Evolutionary conservation across 2,329 filamentous ascomycete genomes (phyloP), one percentile per base, ranked within the genome.

Genomic region (Lachnellula hyalina): DNA sequence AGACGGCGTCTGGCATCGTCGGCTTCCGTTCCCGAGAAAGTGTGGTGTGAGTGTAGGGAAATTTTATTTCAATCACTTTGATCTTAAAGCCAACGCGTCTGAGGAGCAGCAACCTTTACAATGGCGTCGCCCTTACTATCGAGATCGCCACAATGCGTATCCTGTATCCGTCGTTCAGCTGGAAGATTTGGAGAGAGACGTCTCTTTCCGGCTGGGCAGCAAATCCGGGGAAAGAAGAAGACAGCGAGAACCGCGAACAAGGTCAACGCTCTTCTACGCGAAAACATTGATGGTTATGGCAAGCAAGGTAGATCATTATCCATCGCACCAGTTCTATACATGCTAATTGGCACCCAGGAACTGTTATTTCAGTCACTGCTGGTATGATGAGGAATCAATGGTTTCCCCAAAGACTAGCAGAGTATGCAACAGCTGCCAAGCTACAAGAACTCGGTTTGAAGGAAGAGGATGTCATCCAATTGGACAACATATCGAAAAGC

Each of bases 331-430:
- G 23, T 23, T n/a, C 21, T 19, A 19, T 28, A 14, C 36, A 47
- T 51, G 47, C 38, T 52, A 66, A 70, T 71, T 66, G 40, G 54
- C 51, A 25, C 47, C 12, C 50, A 83, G 80, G 79, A 57, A 67
- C 75, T 17, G 74, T 81, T 56, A 70, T 83, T 19, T 75, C 78
- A 34, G 71, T 82, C 42, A 67, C 75, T n/a, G 67, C 71, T 15
- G 76, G 79, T 21, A 70, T 72, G 38, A 82, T 84, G 79, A 73
- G 80, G 59, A 81, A 81, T 64, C 67, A 69, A 52, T 81, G 75
- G 75, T 81, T 77, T 60, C 79, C 78, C 3, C 67, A 66, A 44
- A 70, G 73, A 55, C 70, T 75, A 58, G 80, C 80, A 58, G 73
- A 77, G 64, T 83, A 83, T 67, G 70, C 81, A 21, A 74, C 77